A percentile compares a stretch with the other conserved stretches of the same genome.
Conservation (phyloP, 2,329 filamentous ascomycete species). For the Ceratocystis harringtonii region DNA sequence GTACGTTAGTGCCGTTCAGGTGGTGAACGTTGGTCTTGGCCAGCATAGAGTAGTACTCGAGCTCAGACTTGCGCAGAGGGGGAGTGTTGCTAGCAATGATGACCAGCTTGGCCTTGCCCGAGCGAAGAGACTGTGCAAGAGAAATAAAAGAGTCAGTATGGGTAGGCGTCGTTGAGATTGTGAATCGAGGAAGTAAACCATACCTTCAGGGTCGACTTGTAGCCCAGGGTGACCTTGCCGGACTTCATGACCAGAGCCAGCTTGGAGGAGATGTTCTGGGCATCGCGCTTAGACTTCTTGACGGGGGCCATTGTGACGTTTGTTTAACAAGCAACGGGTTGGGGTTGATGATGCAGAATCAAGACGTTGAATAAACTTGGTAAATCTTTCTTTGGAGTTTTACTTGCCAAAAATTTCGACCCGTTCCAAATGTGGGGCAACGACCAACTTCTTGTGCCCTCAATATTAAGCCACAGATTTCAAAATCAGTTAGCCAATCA, state of each 20-base stretch:
- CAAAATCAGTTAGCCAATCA: constrained; percentile 22
- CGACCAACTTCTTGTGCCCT: constrained; percentile 6
- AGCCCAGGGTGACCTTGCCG: constrained; percentile 73
- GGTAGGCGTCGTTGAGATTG: constrained; percentile 32
- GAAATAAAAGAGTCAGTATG: constrained; percentile 25
- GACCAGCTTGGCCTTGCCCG: constrained; percentile 96
- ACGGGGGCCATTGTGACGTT: constrained; percentile 47
- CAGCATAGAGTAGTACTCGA: constrained; percentile 90
- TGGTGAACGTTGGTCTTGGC: constrained; percentile 94
- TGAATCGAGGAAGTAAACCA: constrained; percentile 14
- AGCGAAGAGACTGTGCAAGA: constrained; percentile 56
- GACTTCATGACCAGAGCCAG: constrained; percentile 49
- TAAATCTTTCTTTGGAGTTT: constrained; percentile 1
- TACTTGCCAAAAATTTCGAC: constrained; percentile 5
- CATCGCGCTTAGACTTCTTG: constrained; percentile 78
- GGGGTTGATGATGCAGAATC: constrained; percentile 23
- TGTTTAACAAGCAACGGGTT: constrained; percentile 22
- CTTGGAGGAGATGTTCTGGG: constrained; percentile 55
- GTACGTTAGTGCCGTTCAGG: constrained; percentile 97
- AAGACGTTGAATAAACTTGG: constrained; percentile 9
- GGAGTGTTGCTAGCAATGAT: constrained; percentile 90
- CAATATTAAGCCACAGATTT: constrained; percentile 17
- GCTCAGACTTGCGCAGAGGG: constrained; percentile 92
- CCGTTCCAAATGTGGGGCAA: constrained; percentile 12
- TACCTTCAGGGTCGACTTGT: constrained; percentile 45